These are phyloP conservation scores for Phytophthora foliorum DNA, from an alignment of 352 stramenopile genomes.

Conservation along the genomic window DNA sequence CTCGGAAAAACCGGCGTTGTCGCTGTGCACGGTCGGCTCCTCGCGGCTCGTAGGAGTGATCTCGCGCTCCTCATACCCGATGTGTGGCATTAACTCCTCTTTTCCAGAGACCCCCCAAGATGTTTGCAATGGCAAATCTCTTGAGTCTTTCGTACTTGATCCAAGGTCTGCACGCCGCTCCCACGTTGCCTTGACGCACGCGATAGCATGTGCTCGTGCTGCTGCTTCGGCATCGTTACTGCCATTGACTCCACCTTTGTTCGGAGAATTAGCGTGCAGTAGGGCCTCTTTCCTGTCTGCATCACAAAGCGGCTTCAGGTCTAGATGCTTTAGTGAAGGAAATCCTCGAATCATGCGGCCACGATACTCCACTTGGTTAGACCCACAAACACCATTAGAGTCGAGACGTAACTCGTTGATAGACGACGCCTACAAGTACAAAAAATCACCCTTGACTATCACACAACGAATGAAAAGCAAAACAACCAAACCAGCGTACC, in stretches of 20 bases:
- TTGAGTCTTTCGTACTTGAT: constrained; percentile 18
- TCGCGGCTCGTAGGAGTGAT: constrained; percentile 55
- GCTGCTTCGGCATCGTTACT: constrained; percentile 57
- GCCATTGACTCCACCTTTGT: constrained; percentile 34
- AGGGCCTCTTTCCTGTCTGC: constrained; percentile 72
- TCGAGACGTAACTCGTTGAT: constrained; percentile 91
- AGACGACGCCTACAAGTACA: constrained; percentile 44
- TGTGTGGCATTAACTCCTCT: constrained; percentile 1
- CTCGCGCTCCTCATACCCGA: constrained; percentile 44
- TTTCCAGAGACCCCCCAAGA: constrained; percentile 14
- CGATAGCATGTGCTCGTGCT: constrained; percentile 61
- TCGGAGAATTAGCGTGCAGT: constrained; percentile 34
- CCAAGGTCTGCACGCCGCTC: constrained; percentile 15
- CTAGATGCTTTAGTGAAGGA: constrained; percentile 84
- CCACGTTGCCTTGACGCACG: constrained; percentile 55
- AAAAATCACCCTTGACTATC: not conserved
- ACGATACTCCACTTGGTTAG: constrained; percentile 67
- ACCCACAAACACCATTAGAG: constrained; percentile 75
- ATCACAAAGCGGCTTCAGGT: constrained; percentile 83
- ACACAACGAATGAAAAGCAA: constrained; percentile 1
- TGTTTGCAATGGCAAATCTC: constrained; percentile 14
- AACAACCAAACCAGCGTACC: constrained; percentile 22
- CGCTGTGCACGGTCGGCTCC: constrained; percentile 57
- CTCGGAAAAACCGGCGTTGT: constrained; percentile 72
- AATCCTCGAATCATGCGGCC: constrained; percentile 77